Base-by-base conservation (phyloP, 495 filamentous ascomycete genomes). In the Rusavskia elegans region DNA sequence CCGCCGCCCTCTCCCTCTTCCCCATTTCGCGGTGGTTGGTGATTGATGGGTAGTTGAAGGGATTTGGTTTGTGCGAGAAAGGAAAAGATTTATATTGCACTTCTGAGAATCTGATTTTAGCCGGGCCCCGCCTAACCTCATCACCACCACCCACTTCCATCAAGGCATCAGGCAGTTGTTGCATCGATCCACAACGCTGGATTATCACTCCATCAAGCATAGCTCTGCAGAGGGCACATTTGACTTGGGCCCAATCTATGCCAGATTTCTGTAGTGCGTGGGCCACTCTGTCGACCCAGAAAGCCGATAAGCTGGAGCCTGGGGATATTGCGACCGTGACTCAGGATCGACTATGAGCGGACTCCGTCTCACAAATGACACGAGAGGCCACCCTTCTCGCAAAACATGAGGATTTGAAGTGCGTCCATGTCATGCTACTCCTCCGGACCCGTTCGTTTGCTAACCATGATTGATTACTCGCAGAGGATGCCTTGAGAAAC, bases 1-100 rank as follows among this genome's bases (percentile, higher is more conserved):
- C 50, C 11, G 64, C 68, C 11, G 76, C 72, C 61, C 84, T 78
- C 73, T 90, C 90, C 66, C 86, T 76, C 64, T 89, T 92, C 25
- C 68, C 79, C 85, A 89, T 90, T 35, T 35, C 6, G 32, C 9
- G 45, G 20, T 66, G 55, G 49, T 56, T 42, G 40, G 8, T 3
- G 40, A 11, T 5, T n/a, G n/a, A 14, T 42, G 40, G 40, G 8
- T 1, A 19, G 13, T 42, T 42, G 40, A 2, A 21, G 14, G 32
- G 32, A 35, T 35, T 35, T 35, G 32, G 32, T 35, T 11, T 35
- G 32, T 35, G 32, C 32, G 32, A 35, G 32, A 14, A 7, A 27
- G 25, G 4, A n/a, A 27, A 35, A 35, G 32, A 7, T 35, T 11
- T 5, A 35, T 35, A 35, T 35, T 35, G 32, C 8, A 35, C 32